Base-by-base conservation (phyloP, 345 rosid species). In the Eucalyptus pumila region DNA sequence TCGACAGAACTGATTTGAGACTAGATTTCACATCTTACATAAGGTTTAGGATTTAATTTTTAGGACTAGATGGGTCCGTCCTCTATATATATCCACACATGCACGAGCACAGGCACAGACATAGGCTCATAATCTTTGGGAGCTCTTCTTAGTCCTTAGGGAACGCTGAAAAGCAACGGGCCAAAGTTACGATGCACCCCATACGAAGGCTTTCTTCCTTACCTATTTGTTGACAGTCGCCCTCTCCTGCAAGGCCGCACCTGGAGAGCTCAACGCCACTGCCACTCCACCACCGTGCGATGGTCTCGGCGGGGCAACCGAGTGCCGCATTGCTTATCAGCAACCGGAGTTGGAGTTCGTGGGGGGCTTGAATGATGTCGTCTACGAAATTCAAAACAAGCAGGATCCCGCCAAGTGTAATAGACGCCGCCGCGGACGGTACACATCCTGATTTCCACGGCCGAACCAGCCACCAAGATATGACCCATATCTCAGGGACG, bases 401-500 rank as follows among this genome's bases (percentile, higher is more conserved):
- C 11, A 9, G 47, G 47, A 45, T 45, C 10, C 47, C 11, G 47
- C 47, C 47, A 45, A 1, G 11, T 13, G 51, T 49, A 49, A 14
- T 49, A 47, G 48, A 47, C 13, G 14, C 5, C 4, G 13, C 4
- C 14, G 2, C 5, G 49, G 49, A 48, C 49, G 49, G 14, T 4
- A 48, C 49, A 48, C 14, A 4, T 2, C 14, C 14, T 48, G 49
- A 2, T 0, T 1, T 47, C 49, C 49, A 47, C 12, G 0, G 14
- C 2, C 2, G 49, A 4, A 11, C 13, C 14, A 2, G 45, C 10
- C 10, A 44, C 3, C 45, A 40, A 4, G 5, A 4, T 40, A 5
- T 40, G 26, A 10, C 81, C 1, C 2, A 2, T 3, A 5, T 37
- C 2, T 0, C 5, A 34, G 44, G 81, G 4, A 1, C 81, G 0